phyloP scores from a whole-genome alignment of 2,329 filamentous ascomycete species.

The Neonectria hederae region DNA sequence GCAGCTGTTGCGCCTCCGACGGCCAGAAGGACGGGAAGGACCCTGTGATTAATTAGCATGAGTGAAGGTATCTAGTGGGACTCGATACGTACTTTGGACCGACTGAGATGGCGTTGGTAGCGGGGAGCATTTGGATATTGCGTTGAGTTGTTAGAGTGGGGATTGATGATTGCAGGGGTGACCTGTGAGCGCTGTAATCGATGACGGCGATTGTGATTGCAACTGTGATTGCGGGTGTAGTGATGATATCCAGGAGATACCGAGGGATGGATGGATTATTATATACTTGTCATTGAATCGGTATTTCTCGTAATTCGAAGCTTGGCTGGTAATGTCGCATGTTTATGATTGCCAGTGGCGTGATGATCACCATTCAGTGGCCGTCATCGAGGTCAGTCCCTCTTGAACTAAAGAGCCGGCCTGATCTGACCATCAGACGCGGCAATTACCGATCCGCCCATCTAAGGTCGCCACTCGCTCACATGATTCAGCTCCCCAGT shows the following conservation, averaged over 20 bases:
- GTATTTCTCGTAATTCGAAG: constrained; percentile 10
- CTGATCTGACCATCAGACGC: constrained; percentile 20
- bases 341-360: constrained; percentile 36
- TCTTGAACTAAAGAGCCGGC: neutral
- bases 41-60: constrained; percentile 21
- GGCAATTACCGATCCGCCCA: neutral
- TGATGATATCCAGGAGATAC: constrained; percentile 1
- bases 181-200: neutral
- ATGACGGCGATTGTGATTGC: neutral
- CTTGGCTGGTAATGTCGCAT: constrained; percentile 20
- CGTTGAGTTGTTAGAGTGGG: neutral
- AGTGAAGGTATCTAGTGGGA: no score
- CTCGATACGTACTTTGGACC: no score
- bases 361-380: constrained; percentile 30
- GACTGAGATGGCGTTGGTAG: constrained; percentile 15
- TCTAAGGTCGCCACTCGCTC: neutral
- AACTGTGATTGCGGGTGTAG: neutral
- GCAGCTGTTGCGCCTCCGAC: constrained; percentile 36
- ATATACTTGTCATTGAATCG: constrained; percentile 25
- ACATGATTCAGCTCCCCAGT: constrained; percentile 14
- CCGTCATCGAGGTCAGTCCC: neutral
- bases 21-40: constrained; percentile 35
- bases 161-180: neutral
- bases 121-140: constrained; percentile 33
- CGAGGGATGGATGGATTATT: neutral